Conservation (phyloP, 805 yeast species). For the Priceomyces carsonii region DNA sequence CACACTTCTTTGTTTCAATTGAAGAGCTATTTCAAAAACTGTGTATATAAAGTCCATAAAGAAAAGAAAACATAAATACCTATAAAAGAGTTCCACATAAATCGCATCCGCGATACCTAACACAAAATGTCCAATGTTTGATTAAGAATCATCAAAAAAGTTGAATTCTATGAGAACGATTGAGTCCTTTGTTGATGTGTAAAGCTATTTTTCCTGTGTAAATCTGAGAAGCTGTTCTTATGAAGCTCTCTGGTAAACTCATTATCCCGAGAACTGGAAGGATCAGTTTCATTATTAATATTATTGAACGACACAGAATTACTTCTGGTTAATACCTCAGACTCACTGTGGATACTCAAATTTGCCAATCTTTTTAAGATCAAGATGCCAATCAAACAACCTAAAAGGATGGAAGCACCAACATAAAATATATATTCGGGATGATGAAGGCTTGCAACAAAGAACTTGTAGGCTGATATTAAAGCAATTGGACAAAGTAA, state of each 20-base stretch:
- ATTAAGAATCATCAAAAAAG: neutral
- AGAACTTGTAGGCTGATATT: slow-evolving; percentile 45
- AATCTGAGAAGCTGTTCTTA: slow-evolving; percentile 11
- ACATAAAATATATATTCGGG: slow-evolving; percentile 31
- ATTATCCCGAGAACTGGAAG: neutral
- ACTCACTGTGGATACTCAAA: slow-evolving; percentile 11
- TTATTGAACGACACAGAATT: slow-evolving; percentile 10
- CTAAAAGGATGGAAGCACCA: slow-evolving; percentile 18
- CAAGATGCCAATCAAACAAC: slow-evolving; percentile 12
- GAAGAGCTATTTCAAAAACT: too few relatives aligned
- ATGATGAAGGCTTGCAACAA: slow-evolving; percentile 23
- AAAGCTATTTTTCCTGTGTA: slow-evolving; percentile 20
- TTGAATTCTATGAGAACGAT: neutral
- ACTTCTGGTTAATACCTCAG: slow-evolving; percentile 12
- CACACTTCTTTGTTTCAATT: too few relatives aligned
- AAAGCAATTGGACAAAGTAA: slow-evolving; percentile 51
- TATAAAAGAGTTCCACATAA: neutral
- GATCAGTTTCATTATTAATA: neutral
- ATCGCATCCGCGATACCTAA: neutral
- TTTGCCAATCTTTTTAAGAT: slow-evolving; percentile 18
- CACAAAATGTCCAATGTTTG: neutral
- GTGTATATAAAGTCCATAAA: too few relatives aligned
- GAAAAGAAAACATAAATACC: too few relatives aligned
- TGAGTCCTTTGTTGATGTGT: slow-evolving; percentile 12
- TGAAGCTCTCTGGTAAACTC: neutral